Evolutionary conservation across 352 stramenopile species (phyloP).

Genomic region (Globisporangium polare): DNA sequence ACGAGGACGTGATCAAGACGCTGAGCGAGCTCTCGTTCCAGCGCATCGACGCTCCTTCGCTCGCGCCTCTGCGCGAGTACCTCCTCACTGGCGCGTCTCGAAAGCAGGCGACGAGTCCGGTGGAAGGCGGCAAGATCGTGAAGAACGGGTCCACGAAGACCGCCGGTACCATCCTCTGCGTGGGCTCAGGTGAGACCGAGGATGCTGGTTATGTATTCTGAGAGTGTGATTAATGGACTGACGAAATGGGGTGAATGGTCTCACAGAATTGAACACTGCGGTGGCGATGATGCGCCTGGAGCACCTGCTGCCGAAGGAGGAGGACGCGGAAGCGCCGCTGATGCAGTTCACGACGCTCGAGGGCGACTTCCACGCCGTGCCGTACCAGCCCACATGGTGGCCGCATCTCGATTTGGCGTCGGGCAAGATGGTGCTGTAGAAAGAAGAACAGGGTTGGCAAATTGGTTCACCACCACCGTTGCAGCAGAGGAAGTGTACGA

Average conservation of each 20-base stretch:
- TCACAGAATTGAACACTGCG: conserved; percentile 37
- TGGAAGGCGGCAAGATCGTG: conserved; percentile 48
- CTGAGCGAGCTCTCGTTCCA: conserved; percentile 58
- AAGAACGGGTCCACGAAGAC: conserved; percentile 53
- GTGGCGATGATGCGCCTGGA: conserved; percentile 81
- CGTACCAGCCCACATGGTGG: conserved; percentile 79
- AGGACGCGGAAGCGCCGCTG: conserved; percentile 25
- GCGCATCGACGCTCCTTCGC: conserved; percentile 38
- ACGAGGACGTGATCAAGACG: conserved; percentile 44
- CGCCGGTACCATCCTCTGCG: conserved; percentile 46
- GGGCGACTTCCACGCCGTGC: conserved; percentile 61
- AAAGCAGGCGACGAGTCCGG: conserved; percentile 19
- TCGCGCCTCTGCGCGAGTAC: conserved; percentile 39
- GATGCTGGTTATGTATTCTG: background rate
- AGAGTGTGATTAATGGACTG: background rate
- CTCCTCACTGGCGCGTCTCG: conserved; percentile 32
- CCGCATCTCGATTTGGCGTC: conserved; percentile 57
- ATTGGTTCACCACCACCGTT: background rate
- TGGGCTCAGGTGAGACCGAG: conserved; percentile 27
- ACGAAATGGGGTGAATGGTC: background rate
- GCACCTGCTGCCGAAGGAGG: conserved; percentile 47
- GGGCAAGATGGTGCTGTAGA: conserved; percentile 67
- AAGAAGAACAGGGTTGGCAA: conserved; percentile 5
- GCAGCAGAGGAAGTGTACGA: background rate
- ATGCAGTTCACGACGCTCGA: conserved; percentile 69